Percentiles rank a stretch among this genome's conserved stretches.
Conservation (phyloP, 495 filamentous ascomycete genomes). For the Aspergillus asperescens region DNA sequence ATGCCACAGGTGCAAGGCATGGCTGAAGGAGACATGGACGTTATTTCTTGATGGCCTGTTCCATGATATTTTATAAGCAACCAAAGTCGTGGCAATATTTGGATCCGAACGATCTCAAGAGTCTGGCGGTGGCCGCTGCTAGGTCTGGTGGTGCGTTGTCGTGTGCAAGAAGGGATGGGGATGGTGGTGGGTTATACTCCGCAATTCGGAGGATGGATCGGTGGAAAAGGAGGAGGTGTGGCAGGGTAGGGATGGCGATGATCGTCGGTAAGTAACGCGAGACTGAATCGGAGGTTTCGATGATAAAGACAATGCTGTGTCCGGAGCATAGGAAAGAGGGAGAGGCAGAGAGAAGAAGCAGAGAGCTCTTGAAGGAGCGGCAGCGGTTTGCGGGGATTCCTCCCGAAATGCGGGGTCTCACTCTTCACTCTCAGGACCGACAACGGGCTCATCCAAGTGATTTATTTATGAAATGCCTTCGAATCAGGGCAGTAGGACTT, state of each 20-base stretch:
- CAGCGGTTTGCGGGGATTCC: neutral
- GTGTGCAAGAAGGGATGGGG: constrained; percentile 9
- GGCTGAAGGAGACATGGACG: neutral
- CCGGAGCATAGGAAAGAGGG: no score
- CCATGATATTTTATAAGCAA: neutral
- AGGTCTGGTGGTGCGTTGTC: neutral
- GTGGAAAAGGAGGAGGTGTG: neutral
- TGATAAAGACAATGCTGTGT: no score
- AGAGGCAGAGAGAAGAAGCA: neutral
- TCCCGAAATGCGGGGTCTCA: constrained; percentile 5
- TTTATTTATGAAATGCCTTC: constrained; percentile 14
- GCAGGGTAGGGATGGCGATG: no score
- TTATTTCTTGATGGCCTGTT: neutral
- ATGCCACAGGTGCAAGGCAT: neutral
- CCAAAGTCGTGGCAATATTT: neutral
- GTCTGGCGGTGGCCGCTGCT: neutral
- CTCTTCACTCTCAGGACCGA: constrained; percentile 6
- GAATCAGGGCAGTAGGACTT: constrained; percentile 14
- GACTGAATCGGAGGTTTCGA: no score
- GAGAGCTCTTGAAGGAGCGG: no score
- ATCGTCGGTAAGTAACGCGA: neutral
- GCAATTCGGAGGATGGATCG: neutral
- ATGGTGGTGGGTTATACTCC: constrained; percentile 8
- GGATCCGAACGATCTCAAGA: neutral
- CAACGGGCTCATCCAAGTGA: constrained; percentile 17